These are phyloP conservation scores for Russula brevipes DNA, from an alignment of 768 basidiomycete species.

Conservation along the genomic window DNA sequence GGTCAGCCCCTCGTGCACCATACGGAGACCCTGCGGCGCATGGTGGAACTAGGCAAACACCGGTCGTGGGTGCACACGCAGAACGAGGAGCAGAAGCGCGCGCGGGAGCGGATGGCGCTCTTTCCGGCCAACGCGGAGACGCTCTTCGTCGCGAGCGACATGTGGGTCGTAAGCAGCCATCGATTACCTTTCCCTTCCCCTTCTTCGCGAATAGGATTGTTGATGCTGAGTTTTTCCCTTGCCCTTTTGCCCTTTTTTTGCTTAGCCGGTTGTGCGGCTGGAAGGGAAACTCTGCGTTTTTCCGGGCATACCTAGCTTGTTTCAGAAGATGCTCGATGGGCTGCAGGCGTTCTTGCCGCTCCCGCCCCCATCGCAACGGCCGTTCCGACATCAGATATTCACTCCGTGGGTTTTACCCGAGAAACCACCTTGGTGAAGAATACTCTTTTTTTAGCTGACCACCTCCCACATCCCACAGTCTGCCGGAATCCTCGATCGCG, in stretches of 20 bases:
- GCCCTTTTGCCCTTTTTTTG: conserved; percentile 8
- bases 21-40: conserved; percentile 68
- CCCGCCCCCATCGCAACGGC: conserved; percentile 68
- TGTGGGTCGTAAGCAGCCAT: conserved; percentile 71
- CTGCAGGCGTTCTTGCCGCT: conserved; percentile 72
- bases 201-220: not conserved
- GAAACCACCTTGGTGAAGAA: not conserved
- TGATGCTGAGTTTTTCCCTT: not conserved
- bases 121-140: conserved; percentile 79
- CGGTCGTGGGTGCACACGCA: conserved; percentile 55
- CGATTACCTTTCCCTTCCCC: not conserved
- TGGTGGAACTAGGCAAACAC: conserved; percentile 56
- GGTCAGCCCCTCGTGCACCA: conserved; percentile 63
- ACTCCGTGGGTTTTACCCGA: conserved; percentile 51
- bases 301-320: conserved; percentile 84
- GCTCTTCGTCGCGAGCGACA: conserved; percentile 68
- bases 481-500: conserved; percentile 79
- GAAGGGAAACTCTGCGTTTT: conserved; percentile 85
- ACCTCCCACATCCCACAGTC: conserved; percentile 33
- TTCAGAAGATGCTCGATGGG: conserved; percentile 73
- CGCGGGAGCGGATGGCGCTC: conserved; percentile 83
- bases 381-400: conserved; percentile 76
- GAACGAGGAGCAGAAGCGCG: conserved; percentile 67
- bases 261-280: conserved; percentile 78
- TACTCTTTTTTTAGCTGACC: not conserved